Percentiles rank a stretch among this genome's conserved stretches.
phyloP scores from a whole-genome alignment of 2,329 filamentous ascomycete genomes.

The Bimuria novae-zelandiae region DNA sequence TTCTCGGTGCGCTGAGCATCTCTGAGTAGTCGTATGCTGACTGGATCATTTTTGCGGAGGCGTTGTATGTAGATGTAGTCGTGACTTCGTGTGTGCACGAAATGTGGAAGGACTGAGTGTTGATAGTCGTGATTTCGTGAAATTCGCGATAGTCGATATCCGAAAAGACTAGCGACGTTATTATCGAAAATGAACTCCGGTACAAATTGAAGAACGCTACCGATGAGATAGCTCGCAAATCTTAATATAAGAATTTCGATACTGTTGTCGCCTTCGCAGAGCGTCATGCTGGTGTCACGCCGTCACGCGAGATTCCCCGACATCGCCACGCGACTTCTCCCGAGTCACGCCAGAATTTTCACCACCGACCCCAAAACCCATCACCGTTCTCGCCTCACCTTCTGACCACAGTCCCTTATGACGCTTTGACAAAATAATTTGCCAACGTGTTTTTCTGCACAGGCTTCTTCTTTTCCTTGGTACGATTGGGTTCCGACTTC shows the following conservation, averaged over 20 bases:
- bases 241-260: not conserved
- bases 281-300: conserved; percentile 1
- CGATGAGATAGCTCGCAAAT: no score
- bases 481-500: conserved; percentile 41
- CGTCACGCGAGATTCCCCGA: conserved; percentile 6
- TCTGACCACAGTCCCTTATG: not conserved
- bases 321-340: conserved; percentile 4
- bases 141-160: no score
- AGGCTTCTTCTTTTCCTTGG: conserved; percentile 33
- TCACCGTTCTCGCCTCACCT: not conserved
- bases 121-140: no score
- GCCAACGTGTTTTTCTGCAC: conserved; percentile 39
- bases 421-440: conserved; percentile 37
- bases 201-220: no score
- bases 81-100: no score
- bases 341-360: conserved; percentile 6
- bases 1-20: not conserved
- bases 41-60: conserved; percentile 8
- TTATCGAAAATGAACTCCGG: not conserved
- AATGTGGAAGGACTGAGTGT: no score
- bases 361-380: not conserved
- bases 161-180: no score
- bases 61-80: no score
- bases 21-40: conserved; percentile 6
- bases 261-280: not conserved